These are phyloP conservation scores for Chaetothyriales sp. DNA, from an alignment of 2,329 filamentous ascomycete genomes.

Conservation along the genomic window DNA sequence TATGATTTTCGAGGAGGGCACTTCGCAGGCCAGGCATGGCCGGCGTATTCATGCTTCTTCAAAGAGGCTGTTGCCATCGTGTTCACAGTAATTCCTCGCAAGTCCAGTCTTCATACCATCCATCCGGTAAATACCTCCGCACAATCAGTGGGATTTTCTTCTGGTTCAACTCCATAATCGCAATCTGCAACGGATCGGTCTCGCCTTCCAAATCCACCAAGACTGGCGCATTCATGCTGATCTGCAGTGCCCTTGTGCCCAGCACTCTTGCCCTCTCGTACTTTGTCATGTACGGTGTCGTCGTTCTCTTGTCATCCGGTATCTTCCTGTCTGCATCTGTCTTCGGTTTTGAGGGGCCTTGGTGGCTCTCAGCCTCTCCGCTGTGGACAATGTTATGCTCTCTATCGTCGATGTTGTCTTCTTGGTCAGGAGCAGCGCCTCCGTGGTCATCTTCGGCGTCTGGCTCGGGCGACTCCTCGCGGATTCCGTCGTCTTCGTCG, in stretches of 20 bases:
- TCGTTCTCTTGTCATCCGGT: slow-evolving; percentile 70
- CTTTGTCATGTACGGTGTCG: slow-evolving; percentile 98
- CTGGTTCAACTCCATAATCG: slow-evolving; percentile 90
- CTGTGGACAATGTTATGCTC: slow-evolving; percentile 29
- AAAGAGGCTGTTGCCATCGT: not conserved
- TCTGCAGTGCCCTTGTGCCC: slow-evolving; percentile 78
- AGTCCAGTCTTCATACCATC: slow-evolving; percentile 98
- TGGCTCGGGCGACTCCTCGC: slow-evolving; percentile 24
- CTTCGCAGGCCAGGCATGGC: not conserved
- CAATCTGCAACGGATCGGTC: slow-evolving; percentile 93
- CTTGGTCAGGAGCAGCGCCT: slow-evolving; percentile 39
- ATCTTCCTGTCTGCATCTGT: slow-evolving; percentile 69
- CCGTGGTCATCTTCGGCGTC: slow-evolving; percentile 37
- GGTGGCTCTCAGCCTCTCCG: slow-evolving; percentile 38
- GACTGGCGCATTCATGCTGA: slow-evolving; percentile 91
- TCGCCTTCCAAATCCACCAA: slow-evolving; percentile 94
- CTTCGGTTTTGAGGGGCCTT: slow-evolving; percentile 38
- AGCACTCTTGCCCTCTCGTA: slow-evolving; percentile 91
- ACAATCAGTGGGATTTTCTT: slow-evolving; percentile 98
- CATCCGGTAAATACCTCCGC: slow-evolving; percentile 87
- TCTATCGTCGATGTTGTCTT: slow-evolving; percentile 40
- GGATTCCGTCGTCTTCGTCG: not conserved
- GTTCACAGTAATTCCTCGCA: slow-evolving; percentile 74
- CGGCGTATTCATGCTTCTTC: not conserved
- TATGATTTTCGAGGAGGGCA: not conserved